Base-by-base conservation (phyloP, 2,329 filamentous ascomycete genomes). In the Chaetothyriales sp. region DNA sequence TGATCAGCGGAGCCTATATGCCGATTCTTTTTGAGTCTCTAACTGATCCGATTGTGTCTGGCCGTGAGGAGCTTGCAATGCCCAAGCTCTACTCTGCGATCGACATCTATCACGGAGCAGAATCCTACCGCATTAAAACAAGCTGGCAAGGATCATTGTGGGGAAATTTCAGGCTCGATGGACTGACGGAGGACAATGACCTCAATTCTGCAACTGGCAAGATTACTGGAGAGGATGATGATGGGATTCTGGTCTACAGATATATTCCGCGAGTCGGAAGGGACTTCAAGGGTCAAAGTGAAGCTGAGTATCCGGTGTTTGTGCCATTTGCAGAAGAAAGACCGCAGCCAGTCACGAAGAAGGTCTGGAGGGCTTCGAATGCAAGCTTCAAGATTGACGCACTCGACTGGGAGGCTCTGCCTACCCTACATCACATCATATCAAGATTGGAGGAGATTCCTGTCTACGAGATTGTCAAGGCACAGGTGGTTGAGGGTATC, bases 61-160 rank as follows among this genome's bases (percentile, higher is more conserved):
- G 77, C 0, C 67, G 78, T 1, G 79, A 82, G 46, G 80, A 82
- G 56, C 67, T 82, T 0, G 80, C 80, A 0, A 78, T 81, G 72
- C 77, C 77, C 0, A 82, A 81, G 64, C 56, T 81, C 0, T 79
- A 70, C 56, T 72, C 72, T n/a, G 65, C 72, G 0, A 69, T 81
- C 8, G 69, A 77, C 22, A 56, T 77, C 13, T 57, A 68, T 25
- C 61, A 65, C 44, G 62, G 65, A 19, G 58, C 55, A 15, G 60
- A 64, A 28, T 67, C 66, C 0, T 73, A 69, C 54, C 63, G 63
- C 4, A 56, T 76, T 22, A 64, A 61, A 8, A 69, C 70, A 1
- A 65, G 66, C 48, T 74, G 72, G 72, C 59, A 70, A 51, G 70
- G 70, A 0, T 64, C 67, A n/a, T 60, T 63, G 5, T 74, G 70